Evolutionary conservation across 2,329 filamentous ascomycete species (phyloP), one percentile per base, ranked within the genome.

Genomic region (Simplicillium sp.): DNA sequence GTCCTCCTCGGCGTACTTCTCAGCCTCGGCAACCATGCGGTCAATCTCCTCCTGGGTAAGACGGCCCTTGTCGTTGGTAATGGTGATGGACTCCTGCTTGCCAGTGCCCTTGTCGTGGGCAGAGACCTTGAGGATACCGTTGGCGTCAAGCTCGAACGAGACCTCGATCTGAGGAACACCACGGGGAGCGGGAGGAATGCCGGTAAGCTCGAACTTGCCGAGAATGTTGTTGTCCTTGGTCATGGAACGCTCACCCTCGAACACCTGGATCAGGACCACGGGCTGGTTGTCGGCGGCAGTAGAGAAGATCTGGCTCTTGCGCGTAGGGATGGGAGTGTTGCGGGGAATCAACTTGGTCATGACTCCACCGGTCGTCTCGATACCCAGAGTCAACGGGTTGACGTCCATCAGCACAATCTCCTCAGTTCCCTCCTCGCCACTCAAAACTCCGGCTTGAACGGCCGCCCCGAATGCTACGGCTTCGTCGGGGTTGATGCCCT

Each of bases 401-500:
- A 96, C 89, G 57, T 96, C 89, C 87, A 96, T 92, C 55, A 95
- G 87, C 60, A 96, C 87, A 48, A 95, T 64, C 4, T 82, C 79
- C n/a, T 68, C 73, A 48, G 86, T 85, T 58, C 82, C 84, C 59
- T 84, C 78, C 70, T 96, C 87, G 52, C 88, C 88, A 54, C 88
- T 84, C 48, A 98, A 76, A 59, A 97, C 82, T 83, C 89, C 90
- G 71, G 84, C 92, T 72, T 98, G 92, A 54, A 97, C 88, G 54
- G 92, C 90, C 49, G 92, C 92, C 71, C 92, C 92, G 64, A 89
- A 97, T 60, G 92, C 92, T 54, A 97, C 92, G 71, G 92, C 92
- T 76, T 97, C 92, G 61, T 98, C 92, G 55, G 92, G 92, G 80
- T 97, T 97, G 66, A 98, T 95, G 70, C 88, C 87, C 87, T 97